Conservation (phyloP, 2,329 filamentous ascomycete species). For the Grosmannia penicillata region DNA sequence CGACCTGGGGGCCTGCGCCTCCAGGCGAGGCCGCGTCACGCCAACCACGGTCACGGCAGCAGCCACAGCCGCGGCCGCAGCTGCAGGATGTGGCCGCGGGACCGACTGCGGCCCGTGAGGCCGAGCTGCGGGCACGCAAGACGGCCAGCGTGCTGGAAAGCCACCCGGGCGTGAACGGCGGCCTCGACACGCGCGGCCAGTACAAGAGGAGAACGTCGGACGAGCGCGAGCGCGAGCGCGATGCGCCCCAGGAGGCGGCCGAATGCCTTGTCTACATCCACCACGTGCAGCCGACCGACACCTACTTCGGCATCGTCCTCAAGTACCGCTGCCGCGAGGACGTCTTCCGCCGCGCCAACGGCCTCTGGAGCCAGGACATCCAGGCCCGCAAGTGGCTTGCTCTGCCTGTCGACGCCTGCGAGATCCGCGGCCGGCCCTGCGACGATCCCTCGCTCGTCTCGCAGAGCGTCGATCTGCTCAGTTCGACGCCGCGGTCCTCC, state of each 20-base stretch:
- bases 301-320: conserved; percentile 79
- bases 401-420: conserved; percentile 80
- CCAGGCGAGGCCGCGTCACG: conserved; percentile 16
- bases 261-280: conserved; percentile 86
- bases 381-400: conserved; percentile 70
- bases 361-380: conserved; percentile 90
- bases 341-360: conserved; percentile 72
- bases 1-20: conserved; percentile 37
- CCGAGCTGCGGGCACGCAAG: conserved; percentile 38
- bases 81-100: conserved; percentile 38
- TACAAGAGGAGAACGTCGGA: conserved; percentile 57
- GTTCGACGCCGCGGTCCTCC: no score
- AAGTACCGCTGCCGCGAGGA: conserved; percentile 79
- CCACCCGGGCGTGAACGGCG: conserved; percentile 43
- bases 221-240: conserved; percentile 23
- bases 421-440: conserved; percentile 59
- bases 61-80: conserved; percentile 19
- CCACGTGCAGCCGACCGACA: conserved; percentile 68
- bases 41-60: no score
- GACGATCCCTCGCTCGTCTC: conserved; percentile 32
- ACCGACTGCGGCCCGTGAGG: conserved; percentile 32
- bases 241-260: conserved; percentile 37
- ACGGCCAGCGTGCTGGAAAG: conserved; percentile 47
- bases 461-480: conserved; percentile 34
- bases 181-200: conserved; percentile 36